These are phyloP conservation scores for Lipomyces lipofer DNA, from an alignment of 805 yeast genomes.

Conservation along the genomic window DNA sequence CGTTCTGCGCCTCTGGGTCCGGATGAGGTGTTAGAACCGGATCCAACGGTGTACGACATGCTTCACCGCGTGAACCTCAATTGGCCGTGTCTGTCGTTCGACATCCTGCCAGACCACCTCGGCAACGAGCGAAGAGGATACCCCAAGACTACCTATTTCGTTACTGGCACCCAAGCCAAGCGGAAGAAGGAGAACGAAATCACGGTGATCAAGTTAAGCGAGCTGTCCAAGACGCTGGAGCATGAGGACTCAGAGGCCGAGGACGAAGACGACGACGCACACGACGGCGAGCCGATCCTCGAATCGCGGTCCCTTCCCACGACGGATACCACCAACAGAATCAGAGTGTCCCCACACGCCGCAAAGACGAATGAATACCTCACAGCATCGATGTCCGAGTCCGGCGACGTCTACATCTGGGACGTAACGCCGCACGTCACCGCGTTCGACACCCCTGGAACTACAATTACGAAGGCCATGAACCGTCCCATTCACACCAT, in stretches of 20 bases:
- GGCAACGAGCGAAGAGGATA: slow-evolving; percentile 87
- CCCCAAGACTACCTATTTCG: slow-evolving; percentile 82
- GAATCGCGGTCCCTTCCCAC: slow-evolving; percentile 80
- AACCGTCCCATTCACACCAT: slow-evolving; percentile 83
- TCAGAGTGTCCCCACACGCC: slow-evolving; percentile 80
- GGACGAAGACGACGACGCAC: slow-evolving; percentile 55
- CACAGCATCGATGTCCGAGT: slow-evolving; percentile 85
- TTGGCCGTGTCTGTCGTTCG: slow-evolving; percentile 96
- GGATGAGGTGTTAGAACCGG: slow-evolving; percentile 94
- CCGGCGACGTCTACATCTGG: slow-evolving; percentile 83
- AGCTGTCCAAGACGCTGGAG: slow-evolving; percentile 82
- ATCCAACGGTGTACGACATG: slow-evolving; percentile 95
- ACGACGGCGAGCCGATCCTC: slow-evolving; percentile 76
- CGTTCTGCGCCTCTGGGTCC: slow-evolving; percentile 88
- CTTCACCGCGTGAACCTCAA: slow-evolving; percentile 88
- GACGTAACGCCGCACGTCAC: slow-evolving; percentile 77
- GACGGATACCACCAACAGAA: slow-evolving; percentile 82
- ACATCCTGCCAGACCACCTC: slow-evolving; percentile 78
- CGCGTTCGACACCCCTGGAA: slow-evolving; percentile 88
- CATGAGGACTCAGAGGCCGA: slow-evolving; percentile 77
- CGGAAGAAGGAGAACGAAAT: slow-evolving; percentile 85
- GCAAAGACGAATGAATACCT: slow-evolving; percentile 72
- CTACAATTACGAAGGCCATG: slow-evolving; percentile 68
- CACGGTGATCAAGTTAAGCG: slow-evolving; percentile 76
- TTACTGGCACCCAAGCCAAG: slow-evolving; percentile 93